Percentiles rank a stretch among this genome's conserved stretches.
Conservation (phyloP, 106 monocot genomes). For the Iris macrosiphon region DNA sequence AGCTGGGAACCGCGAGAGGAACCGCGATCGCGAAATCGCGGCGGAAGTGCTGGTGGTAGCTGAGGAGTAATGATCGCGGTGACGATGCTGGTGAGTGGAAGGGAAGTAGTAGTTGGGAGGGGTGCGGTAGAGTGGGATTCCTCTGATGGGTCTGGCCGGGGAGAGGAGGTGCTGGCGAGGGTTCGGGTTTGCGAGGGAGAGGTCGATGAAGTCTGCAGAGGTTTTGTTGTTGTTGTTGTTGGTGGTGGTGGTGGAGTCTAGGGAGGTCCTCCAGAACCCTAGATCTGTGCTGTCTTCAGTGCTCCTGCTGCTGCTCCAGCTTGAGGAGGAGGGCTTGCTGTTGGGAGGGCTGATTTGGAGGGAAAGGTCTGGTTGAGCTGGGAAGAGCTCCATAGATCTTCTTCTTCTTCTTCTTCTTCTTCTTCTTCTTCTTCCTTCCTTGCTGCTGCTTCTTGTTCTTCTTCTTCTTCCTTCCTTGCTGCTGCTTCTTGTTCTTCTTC, state of each 20-base stretch:
- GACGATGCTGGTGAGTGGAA: slow-evolving; percentile 22
- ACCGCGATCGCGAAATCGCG: slow-evolving; percentile 38
- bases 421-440: not conserved
- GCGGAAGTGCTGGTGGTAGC: slow-evolving; percentile 13
- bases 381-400: slow-evolving; percentile 51
- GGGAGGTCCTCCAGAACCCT: slow-evolving; percentile 39
- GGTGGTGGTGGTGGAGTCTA: not conserved
- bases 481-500: not conserved
- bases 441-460: slow-evolving; percentile 2
- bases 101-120: slow-evolving; percentile 21
- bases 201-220: slow-evolving; percentile 3
- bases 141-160: slow-evolving; percentile 35
- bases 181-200: slow-evolving; percentile 18
- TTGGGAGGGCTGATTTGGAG: slow-evolving; percentile 64
- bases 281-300: slow-evolving; percentile 13
- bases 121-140: slow-evolving; percentile 54
- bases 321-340: slow-evolving; percentile 12
- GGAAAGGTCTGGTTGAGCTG: slow-evolving; percentile 54
- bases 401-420: not conserved
- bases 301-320: slow-evolving; percentile 11
- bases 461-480: not conserved
- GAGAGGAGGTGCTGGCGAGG: not conserved
- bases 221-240: not conserved
- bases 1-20: slow-evolving; percentile 50
- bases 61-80: slow-evolving; percentile 20